Conservation (phyloP, 2,329 filamentous ascomycete species). For the Ascochyta pisi region DNA sequence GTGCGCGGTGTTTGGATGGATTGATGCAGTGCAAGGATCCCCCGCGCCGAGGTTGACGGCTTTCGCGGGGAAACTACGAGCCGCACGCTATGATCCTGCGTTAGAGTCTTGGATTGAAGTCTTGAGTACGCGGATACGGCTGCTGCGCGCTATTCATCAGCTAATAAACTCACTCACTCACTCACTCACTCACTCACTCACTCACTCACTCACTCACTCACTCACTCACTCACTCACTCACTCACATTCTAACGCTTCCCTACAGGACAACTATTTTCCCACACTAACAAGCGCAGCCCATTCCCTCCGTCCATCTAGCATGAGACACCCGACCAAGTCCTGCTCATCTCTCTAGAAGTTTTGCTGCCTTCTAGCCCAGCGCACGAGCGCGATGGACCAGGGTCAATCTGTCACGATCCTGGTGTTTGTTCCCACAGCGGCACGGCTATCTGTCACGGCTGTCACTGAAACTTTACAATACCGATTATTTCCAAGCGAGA, state of each 20-base stretch:
- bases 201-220: too few species aligned
- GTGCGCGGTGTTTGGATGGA: not conserved
- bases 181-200: not conserved
- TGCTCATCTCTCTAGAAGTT: not conserved
- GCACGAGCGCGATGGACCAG: slow-evolving; percentile 1
- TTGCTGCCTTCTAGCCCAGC: not conserved
- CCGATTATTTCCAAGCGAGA: not conserved
- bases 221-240: too few species aligned
- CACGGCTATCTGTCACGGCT: not conserved
- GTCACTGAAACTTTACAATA: not conserved
- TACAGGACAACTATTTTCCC: not conserved
- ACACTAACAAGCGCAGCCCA: not conserved
- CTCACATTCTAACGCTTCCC: too few species aligned
- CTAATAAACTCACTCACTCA: not conserved
- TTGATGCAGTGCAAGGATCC: slow-evolving; percentile 9
- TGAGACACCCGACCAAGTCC: not conserved
- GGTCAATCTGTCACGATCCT: not conserved
- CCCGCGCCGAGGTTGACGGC: slow-evolving; percentile 9
- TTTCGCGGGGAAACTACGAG: slow-evolving; percentile 8
- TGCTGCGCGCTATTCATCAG: too few species aligned
- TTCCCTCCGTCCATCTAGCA: not conserved
- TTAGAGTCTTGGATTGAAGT: too few species aligned
- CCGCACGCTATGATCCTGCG: not conserved
- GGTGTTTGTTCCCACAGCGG: not conserved
- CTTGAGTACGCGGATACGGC: not conserved